Percentiles rank a stretch among this genome's conserved stretches.
phyloP scores from a whole-genome alignment of 768 basidiomycete genomes.

The Auricularia heimuer region DNA sequence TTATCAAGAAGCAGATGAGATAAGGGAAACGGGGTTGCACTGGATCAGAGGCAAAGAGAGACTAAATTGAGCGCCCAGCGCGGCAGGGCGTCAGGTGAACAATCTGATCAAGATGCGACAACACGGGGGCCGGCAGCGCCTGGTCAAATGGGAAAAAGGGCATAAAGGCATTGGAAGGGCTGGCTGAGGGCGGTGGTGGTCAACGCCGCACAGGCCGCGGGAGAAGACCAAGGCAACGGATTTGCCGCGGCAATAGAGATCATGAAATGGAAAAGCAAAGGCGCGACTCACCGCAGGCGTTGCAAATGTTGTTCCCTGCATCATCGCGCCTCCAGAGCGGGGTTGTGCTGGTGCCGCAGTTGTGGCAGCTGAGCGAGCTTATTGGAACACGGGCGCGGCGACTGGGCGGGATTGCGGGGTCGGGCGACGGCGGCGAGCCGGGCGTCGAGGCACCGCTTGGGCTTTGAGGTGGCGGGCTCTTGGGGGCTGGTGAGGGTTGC shows the following conservation, averaged over 20 bases:
- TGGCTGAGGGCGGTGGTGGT: neutral
- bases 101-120: neutral
- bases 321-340: conserved; percentile 86
- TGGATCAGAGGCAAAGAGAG: neutral
- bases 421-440: conserved; percentile 7
- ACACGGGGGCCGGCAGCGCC: neutral
- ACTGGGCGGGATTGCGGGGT: conserved; percentile 6
- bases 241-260: conserved; percentile 17
- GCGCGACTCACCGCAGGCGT: conserved; percentile 75
- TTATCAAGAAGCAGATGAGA: neutral
- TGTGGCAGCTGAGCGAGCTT: conserved; percentile 75
- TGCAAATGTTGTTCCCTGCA: conserved; percentile 88
- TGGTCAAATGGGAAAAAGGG: conserved; percentile 5
- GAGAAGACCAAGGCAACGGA: neutral
- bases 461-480: neutral
- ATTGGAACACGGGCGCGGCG: conserved; percentile 31
- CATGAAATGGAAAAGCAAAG: conserved; percentile 9
- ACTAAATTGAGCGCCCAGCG: neutral
- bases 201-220: neutral
- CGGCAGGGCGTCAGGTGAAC: neutral
- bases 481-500: conserved; percentile 9
- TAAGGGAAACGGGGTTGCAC: neutral
- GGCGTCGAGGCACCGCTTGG: neutral
- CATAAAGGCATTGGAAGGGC: conserved; percentile 5
- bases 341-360: conserved; percentile 83